Evolutionary conservation across 768 basidiomycete species (phyloP).

Genomic region (Mycena epipterygia): DNA sequence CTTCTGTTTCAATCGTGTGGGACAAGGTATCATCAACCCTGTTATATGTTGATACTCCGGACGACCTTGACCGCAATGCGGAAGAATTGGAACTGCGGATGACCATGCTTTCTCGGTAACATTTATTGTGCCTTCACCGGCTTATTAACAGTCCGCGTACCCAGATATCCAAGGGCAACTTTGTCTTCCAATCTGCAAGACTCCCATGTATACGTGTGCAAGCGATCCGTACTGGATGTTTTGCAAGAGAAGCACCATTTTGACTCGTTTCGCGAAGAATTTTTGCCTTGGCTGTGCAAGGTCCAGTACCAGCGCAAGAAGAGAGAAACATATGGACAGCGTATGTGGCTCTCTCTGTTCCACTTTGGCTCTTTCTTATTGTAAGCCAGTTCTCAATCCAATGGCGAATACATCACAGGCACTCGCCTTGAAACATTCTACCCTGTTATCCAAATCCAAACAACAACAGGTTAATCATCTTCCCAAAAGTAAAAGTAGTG

Average conservation of each 20-base stretch:
- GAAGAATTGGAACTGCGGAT: slow-evolving; percentile 84
- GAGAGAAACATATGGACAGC: slow-evolving; percentile 68
- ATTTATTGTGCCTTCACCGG: slow-evolving; percentile 25
- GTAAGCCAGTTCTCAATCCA: slow-evolving; percentile 60
- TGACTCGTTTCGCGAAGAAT: slow-evolving; percentile 90
- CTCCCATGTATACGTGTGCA: slow-evolving; percentile 93
- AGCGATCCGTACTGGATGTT: slow-evolving; percentile 77
- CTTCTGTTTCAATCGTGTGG: slow-evolving; percentile 72
- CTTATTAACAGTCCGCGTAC: slow-evolving; percentile 3
- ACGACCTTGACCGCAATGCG: slow-evolving; percentile 74
- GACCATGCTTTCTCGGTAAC: slow-evolving; percentile 77
- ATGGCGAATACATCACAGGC: slow-evolving; percentile 60
- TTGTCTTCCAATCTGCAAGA: slow-evolving; percentile 81
- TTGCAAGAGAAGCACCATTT: slow-evolving; percentile 77
- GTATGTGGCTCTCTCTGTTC: slow-evolving; percentile 51
- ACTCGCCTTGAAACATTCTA: slow-evolving; percentile 73
- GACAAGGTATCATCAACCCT: slow-evolving; percentile 76
- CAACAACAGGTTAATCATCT: slow-evolving; percentile 36
- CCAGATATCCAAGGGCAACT: slow-evolving; percentile 78
- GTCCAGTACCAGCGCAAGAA: slow-evolving; percentile 80
- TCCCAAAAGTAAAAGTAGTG: slow-evolving; percentile 45
- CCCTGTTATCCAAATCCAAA: slow-evolving; percentile 49
- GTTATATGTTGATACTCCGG: slow-evolving; percentile 79
- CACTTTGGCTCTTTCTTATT: slow-evolving; percentile 3
- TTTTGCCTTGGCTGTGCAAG: slow-evolving; percentile 94